Evolutionary conservation across 2,329 filamentous ascomycete species (phyloP).

Genomic region (Trichoderma polysporum): DNA sequence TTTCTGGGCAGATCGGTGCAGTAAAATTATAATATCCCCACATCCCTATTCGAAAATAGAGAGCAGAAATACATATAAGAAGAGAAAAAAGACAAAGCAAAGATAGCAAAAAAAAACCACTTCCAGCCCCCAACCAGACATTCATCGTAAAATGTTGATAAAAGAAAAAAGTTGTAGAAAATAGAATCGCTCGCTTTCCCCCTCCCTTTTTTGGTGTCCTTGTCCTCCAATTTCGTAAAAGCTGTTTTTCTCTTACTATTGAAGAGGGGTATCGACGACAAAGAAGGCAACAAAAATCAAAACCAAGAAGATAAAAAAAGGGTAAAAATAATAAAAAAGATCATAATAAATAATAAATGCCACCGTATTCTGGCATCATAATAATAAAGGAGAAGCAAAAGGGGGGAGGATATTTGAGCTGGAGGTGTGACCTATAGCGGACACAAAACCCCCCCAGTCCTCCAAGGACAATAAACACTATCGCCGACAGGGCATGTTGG

Average conservation of each 20-base stretch:
- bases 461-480: constrained; percentile 37
- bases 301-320: background rate
- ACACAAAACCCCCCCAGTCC: background rate
- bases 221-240: constrained; percentile 18
- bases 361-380: background rate
- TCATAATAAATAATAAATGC: background rate
- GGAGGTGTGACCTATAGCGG: background rate
- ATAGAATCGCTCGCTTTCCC: constrained; percentile 9
- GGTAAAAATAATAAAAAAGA: background rate
- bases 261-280: constrained; percentile 26
- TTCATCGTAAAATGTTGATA: constrained; percentile 20
- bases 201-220: background rate
- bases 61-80: background rate
- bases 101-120: background rate
- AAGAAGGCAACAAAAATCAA: constrained; percentile 3
- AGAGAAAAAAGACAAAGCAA: background rate
- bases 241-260: constrained; percentile 23
- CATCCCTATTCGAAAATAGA: background rate
- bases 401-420: background rate
- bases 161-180: background rate
- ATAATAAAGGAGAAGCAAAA: background rate
- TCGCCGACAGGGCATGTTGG: constrained; percentile 32
- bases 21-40: background rate
- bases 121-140: constrained; percentile 11
- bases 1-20: background rate